Conservation (phyloP, 257 asterid genomes). For the Galeopsis tetrahit region DNA sequence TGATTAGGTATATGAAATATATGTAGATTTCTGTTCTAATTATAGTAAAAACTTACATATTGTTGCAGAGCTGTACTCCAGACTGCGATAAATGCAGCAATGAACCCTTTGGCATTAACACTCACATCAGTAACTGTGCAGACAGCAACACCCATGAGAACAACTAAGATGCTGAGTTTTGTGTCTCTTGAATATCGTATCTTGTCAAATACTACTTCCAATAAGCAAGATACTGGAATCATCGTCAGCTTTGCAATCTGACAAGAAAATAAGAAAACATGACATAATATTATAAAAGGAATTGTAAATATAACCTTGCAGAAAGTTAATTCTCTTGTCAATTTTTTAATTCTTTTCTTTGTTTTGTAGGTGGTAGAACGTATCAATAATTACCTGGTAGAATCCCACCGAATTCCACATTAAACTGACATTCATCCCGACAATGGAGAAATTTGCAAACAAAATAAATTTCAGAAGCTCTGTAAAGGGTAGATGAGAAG, state of each 20-base stretch:
- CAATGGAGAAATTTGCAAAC: constrained; percentile 92
- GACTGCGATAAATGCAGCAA: constrained; percentile 91
- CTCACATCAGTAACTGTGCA: constrained; percentile 97
- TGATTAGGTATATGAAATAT: constrained; percentile 20
- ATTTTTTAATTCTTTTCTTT: background rate
- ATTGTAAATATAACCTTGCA: constrained; percentile 14
- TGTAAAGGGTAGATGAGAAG: constrained; percentile 77
- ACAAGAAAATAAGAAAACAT: constrained; percentile 25
- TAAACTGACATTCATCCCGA: constrained; percentile 95
- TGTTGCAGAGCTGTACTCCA: constrained; percentile 96
- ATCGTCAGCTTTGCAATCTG: constrained; percentile 97
- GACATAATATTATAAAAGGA: constrained; percentile 21
- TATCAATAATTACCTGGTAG: constrained; percentile 71
- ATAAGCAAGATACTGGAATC: constrained; percentile 93
- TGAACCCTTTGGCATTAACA: constrained; percentile 83
- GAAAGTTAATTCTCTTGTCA: constrained; percentile 12
- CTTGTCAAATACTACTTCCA: constrained; percentile 82
- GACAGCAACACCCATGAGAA: constrained; percentile 92
- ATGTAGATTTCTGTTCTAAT: background rate
- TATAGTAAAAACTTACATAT: constrained; percentile 70
- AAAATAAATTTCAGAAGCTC: constrained; percentile 81
- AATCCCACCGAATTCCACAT: constrained; percentile 99
- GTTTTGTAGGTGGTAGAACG: background rate
- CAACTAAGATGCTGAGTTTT: constrained; percentile 82
- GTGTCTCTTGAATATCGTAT: constrained; percentile 93